Base-by-base conservation (phyloP, 495 filamentous ascomycete genomes). In the Cetradonia linearis region DNA sequence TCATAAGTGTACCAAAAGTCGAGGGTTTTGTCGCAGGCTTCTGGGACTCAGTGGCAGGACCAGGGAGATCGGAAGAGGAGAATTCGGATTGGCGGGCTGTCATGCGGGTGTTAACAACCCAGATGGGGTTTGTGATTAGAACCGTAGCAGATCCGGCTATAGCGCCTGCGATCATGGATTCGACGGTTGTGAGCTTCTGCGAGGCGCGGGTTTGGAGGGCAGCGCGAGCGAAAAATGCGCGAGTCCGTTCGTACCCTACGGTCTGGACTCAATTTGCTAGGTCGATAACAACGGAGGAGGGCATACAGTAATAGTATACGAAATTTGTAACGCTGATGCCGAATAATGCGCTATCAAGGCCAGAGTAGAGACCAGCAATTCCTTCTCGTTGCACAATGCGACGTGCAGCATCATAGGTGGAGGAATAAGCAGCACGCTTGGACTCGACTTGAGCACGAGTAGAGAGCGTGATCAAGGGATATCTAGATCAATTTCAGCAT, bases 271-370 rank as follows among this genome's bases (percentile, higher is more conserved):
- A 49, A 11, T 38, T 13, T 11, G 31, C 36, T 23, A 5, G 18
- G 23, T 2, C 6, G 16, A 38, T 14, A 20, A 54, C 10, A 44
- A 47, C 46, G 49, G 18, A 62, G n/a, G 27, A 33, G n/a, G 20
- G 57, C 70, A 13, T 65, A 85, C 93, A 99, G 75, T 99, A 99
- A 74, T 99, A 99, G 74, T 99, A 99, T 27, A 99, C 91, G 66
- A 99, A 97, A 73, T 99, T 99, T 58, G 93, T 99, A 60, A 99
- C 85, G 71, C 87, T 92, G 75, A 97, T 97, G 66, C 94, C 93
- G 71, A 99, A 96, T 5, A 99, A 78, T 10, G 93, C 93, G 27
- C 86, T 91, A 66, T 92, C 86, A 37, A 96, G 79, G 11, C 91
- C 91, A 5, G 91, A 83, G 70, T 93, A 97, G 5, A 99, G 80